Base-by-base conservation (phyloP, 2,329 filamentous ascomycete species). In the Pestalotiopsis sp. region DNA sequence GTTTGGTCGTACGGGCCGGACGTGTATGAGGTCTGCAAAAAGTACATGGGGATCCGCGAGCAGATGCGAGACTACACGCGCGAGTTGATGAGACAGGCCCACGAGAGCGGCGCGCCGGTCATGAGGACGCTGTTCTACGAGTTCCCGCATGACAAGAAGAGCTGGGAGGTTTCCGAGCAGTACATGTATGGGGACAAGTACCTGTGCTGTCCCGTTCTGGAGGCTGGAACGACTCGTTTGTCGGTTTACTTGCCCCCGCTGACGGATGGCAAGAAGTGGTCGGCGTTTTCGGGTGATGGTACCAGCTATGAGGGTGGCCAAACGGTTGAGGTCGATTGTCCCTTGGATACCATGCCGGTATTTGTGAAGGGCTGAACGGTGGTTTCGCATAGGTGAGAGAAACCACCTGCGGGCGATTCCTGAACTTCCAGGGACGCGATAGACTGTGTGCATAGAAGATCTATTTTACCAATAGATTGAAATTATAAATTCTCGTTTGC, bases 1-100 rank as follows among this genome's bases (percentile, higher is more conserved):
- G 86, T 92, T 1, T 92, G 90, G 90, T 89, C 85, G 0, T 92
- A 91, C 73, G 89, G 90, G 0, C 82, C 85, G 6, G 83, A 88
- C 36, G 85, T 90, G 0, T 90, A 89, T 69, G 82, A 80, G 39
- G 90, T 92, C 39, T 90, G 87, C 76, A 83, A 84, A 74, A 86
- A 83, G 71, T 91, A 91, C 71, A 82, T 92, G 74, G 71, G 73
- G 4, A 80, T 92, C 13, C 83, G 90, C 2, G 90, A 92, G 76
- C 75, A 83, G 41, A 69, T 92, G 75, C 81, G 89, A 4, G 82
- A 82, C 1, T 92, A 92, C 70, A 89, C 86, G 0, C 78, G 90
- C 2, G 76, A 69, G 0, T 73, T 92, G 69, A 91, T 91, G 89
- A 78, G 77, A 49, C 83, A 87, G 70, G 89, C 90, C 0, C 88